Conservation (phyloP, 495 filamentous ascomycete species). For the Melanomma pulvis-pyrius region DNA sequence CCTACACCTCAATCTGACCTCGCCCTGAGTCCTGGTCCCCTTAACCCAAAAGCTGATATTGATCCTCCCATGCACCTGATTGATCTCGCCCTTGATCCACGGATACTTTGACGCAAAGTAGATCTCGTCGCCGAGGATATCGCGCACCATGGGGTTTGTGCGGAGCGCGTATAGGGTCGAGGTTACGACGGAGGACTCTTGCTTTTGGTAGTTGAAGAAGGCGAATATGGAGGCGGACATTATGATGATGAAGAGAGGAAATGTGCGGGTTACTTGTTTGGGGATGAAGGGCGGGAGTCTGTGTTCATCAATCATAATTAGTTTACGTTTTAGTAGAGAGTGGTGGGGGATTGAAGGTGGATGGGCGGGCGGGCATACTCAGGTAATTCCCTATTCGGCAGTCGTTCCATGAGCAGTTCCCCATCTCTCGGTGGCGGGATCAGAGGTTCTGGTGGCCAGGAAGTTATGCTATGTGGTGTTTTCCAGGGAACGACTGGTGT, state of each 20-base stretch:
- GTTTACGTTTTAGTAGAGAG: background rate
- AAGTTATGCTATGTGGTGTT: constrained; percentile 36
- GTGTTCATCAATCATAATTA: background rate
- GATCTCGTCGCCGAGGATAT: constrained; percentile 84
- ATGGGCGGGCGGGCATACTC: constrained; percentile 15
- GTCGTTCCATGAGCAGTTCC: constrained; percentile 28
- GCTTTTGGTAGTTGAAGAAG: constrained; percentile 99
- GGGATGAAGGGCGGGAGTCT: constrained; percentile 33
- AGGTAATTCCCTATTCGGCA: constrained; percentile 30
- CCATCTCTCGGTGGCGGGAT: constrained; percentile 32
- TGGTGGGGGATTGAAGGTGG: background rate
- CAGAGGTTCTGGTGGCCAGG: constrained; percentile 35
- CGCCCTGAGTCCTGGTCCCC: constrained; percentile 70
- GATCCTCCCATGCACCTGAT: constrained; percentile 90
- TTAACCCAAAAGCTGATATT: constrained; percentile 86
- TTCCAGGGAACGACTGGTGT: constrained; percentile 32
- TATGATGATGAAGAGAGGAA: constrained; percentile 61
- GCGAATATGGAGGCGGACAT: constrained; percentile 69
- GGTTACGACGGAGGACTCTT: constrained; percentile 75
- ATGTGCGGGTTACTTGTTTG: constrained; percentile 46
- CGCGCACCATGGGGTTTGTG: constrained; percentile 71
- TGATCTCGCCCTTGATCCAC: constrained; percentile 91
- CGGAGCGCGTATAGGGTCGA: constrained; percentile 89
- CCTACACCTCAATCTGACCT: constrained; percentile 79
- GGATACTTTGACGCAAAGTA: constrained; percentile 87